These are phyloP conservation scores for Isoetes taiwanensis DNA, from an alignment of 75 land plant species.

Conservation along the genomic window DNA sequence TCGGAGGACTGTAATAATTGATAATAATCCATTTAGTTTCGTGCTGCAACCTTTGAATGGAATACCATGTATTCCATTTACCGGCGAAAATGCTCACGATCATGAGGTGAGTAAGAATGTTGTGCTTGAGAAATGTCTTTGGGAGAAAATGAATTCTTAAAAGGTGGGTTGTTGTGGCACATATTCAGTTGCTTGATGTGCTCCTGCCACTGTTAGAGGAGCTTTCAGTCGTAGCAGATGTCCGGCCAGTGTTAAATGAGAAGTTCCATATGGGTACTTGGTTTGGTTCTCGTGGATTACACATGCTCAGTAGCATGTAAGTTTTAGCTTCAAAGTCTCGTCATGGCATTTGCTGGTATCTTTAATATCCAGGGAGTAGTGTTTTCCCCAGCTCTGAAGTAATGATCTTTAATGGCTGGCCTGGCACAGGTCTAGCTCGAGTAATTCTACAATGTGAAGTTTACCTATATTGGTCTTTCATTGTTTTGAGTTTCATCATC, in stretches of 20 bases:
- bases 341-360: too few species aligned
- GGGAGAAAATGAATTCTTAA: neutral
- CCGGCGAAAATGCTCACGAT: constrained; percentile 58
- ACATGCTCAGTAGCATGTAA: too few species aligned
- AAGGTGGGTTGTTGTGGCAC: neutral
- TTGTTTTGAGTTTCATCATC: too few species aligned
- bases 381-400: too few species aligned
- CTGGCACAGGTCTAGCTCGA: too few species aligned
- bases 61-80: constrained; percentile 74
- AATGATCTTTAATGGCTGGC: too few species aligned
- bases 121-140: neutral
- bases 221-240: constrained; percentile 50
- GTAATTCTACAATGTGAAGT: too few species aligned
- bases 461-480: too few species aligned
- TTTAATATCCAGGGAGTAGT: too few species aligned
- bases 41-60: constrained; percentile 77
- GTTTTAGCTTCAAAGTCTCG: too few species aligned
- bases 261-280: constrained; percentile 75
- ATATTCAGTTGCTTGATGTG: constrained; percentile 54
- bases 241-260: constrained; percentile 51
- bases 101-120: constrained; percentile 37
- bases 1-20: constrained; percentile 60
- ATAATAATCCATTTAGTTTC: constrained; percentile 86
- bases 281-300: constrained; percentile 76
- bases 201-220: constrained; percentile 58